These are phyloP conservation scores for Mimosa pudica DNA, from an alignment of 306 rosid genomes.

Conservation along the genomic window DNA sequence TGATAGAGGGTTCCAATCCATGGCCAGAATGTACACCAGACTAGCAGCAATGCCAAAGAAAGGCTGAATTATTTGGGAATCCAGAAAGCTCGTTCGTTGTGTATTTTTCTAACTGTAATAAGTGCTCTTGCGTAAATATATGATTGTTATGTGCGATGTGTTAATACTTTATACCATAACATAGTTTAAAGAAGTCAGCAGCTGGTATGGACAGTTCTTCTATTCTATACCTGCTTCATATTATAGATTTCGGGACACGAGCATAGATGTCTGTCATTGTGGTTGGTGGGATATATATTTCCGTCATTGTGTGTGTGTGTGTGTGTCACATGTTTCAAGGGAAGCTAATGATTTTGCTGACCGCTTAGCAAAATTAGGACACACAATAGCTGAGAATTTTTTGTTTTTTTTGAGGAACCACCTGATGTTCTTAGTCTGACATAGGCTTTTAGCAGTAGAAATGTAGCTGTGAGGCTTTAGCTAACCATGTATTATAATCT, in stretches of 20 bases:
- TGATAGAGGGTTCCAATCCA: constrained; percentile 81
- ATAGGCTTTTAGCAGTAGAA: too few relatives aligned
- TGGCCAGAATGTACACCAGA: constrained; percentile 97
- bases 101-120: constrained; percentile 22
- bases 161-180: not conserved
- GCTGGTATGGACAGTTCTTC: constrained; percentile 24
- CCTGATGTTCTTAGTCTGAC: too few relatives aligned
- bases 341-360: too few relatives aligned
- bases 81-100: constrained; percentile 24
- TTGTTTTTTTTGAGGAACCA: too few relatives aligned
- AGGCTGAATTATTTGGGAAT: constrained; percentile 55
- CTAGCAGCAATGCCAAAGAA: constrained; percentile 99
- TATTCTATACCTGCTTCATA: constrained; percentile 29
- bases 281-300: constrained; percentile 25
- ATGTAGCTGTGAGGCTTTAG: too few relatives aligned
- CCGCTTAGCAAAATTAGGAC: too few relatives aligned
- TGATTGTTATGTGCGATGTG: constrained; percentile 6
- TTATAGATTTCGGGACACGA: constrained; percentile 31
- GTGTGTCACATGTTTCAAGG: too few relatives aligned
- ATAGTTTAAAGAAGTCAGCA: constrained; percentile 25
- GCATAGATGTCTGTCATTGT: constrained; percentile 25
- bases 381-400: not conserved
- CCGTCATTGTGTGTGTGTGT: too few relatives aligned
- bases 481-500: too few relatives aligned
- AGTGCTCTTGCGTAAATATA: not conserved